Conservation (phyloP, 2,329 filamentous ascomycete genomes). For the Botrytis medusae region DNA sequence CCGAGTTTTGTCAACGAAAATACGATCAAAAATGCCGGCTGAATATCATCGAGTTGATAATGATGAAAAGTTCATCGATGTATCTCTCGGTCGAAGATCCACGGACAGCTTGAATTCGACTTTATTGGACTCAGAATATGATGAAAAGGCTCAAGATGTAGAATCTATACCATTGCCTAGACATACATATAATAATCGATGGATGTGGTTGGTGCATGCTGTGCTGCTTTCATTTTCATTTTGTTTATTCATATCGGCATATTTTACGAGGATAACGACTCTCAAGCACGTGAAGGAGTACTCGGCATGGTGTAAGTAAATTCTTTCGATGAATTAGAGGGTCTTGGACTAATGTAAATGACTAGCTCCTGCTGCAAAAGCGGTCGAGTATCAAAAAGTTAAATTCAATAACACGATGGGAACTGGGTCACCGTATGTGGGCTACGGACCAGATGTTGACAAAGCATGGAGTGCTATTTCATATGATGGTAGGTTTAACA, state of each 20-base stretch:
- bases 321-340: neutral
- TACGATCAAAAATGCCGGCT: conserved; percentile 27
- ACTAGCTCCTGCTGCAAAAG: conserved; percentile 48
- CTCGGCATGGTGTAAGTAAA: conserved; percentile 48
- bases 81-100: conserved; percentile 28
- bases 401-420: conserved; percentile 52
- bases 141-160: conserved; percentile 17
- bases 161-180: neutral
- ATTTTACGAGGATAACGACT: conserved; percentile 35
- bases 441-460: conserved; percentile 56
- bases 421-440: conserved; percentile 50
- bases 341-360: neutral
- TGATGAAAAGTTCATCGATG: conserved; percentile 34
- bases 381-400: conserved; percentile 50
- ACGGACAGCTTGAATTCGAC: conserved; percentile 29
- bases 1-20: neutral
- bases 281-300: conserved; percentile 42
- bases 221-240: conserved; percentile 34
- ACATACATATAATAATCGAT: conserved; percentile 25
- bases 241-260: conserved; percentile 34
- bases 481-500: conserved; percentile 42
- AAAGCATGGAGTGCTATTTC: conserved; percentile 57
- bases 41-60: conserved; percentile 34
- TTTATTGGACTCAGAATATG: conserved; percentile 34
- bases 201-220: conserved; percentile 37